Evolutionary conservation across 345 rosid genomes (phyloP), one percentile per base, ranked within the genome.

Genomic region (Nephelium lappaceum): DNA sequence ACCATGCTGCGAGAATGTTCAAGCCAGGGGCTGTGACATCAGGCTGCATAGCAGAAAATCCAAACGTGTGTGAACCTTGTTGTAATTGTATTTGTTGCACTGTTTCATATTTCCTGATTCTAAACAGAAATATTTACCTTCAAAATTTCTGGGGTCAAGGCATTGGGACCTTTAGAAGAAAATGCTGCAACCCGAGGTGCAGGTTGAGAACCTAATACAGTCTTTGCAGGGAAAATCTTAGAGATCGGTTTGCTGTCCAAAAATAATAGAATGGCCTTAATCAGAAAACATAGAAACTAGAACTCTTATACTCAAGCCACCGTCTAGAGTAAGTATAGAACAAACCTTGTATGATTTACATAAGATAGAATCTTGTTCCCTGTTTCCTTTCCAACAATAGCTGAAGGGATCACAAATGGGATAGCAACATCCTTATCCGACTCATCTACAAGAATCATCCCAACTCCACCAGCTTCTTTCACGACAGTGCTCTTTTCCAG

Each of bases 1-100:
- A 89, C 90, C 92, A 88, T 27, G 92, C 90, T 38, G 92, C 92
- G 5, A 89, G 85, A 69, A 89, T 89, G 79, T 87, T 89, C 68
- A 89, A 65, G 74, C 92, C 92, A 16, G 92, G 92, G 76, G 90
- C 92, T 14, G 84, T 70, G 27, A 89, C 69, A 75, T 89, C 92
- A 70, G 92, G 92, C 90, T 89, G 78, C 81, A 81, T 76, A 77
- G 74, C 69, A 74, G 21, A 77, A 12, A 45, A n/a, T 79, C 23
- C 36, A 72, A 79, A 64, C 11, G 77, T 64, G 66, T 31, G 8
- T 65, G 55, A 24, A 41, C n/a, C 21, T 62, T 19, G 16, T 24
- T 10, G 18, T 42, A 2, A 21, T 19, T 0, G 14, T 15, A 57
- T 39, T 24, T 42, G 64, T 25, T 74, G 68, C 25, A 10, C 4